These are phyloP conservation scores for Manihot esculenta DNA, from an alignment of 441 rosid genomes.

Conservation along the genomic window DNA sequence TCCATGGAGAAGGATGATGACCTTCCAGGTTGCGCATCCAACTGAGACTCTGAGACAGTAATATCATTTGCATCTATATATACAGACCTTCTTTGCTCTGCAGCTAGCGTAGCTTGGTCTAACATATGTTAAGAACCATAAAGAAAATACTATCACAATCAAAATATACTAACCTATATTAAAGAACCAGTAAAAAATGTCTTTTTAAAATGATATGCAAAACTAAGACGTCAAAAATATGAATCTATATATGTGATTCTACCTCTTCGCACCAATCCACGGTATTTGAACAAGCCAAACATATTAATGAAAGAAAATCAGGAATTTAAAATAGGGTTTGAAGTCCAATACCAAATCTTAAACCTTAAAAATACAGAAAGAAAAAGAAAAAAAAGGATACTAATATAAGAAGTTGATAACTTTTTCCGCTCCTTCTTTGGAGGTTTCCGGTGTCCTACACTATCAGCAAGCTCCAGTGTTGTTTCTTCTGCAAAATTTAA, in stretches of 20 bases:
- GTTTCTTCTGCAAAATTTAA: conserved; percentile 35
- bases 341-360: conserved; percentile 6
- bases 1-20: conserved; percentile 35
- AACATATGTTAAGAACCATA: conserved; percentile 40
- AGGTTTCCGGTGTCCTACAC: conserved; percentile 43
- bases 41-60: conserved; percentile 26
- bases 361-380: too few species aligned
- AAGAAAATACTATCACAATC: conserved; percentile 14
- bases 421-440: conserved; percentile 60
- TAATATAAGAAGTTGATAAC: conserved; percentile 33
- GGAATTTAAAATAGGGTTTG: background rate
- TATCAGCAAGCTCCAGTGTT: conserved; percentile 32
- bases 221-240: conserved; percentile 9
- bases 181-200: conserved; percentile 4
- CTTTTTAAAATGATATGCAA: conserved; percentile 11
- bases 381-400: conserved; percentile 45
- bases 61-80: conserved; percentile 31
- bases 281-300: background rate
- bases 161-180: background rate
- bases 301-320: conserved; percentile 3
- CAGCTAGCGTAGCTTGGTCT: conserved; percentile 42
- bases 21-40: conserved; percentile 24
- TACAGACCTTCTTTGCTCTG: conserved; percentile 35
- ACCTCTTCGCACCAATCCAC: too few species aligned
- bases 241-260: too few species aligned